A percentile compares a stretch with the other conserved stretches of the same genome.
These are phyloP conservation scores for Luffa acutangula DNA, from an alignment of 306 rosid species.

Conservation along the genomic window DNA sequence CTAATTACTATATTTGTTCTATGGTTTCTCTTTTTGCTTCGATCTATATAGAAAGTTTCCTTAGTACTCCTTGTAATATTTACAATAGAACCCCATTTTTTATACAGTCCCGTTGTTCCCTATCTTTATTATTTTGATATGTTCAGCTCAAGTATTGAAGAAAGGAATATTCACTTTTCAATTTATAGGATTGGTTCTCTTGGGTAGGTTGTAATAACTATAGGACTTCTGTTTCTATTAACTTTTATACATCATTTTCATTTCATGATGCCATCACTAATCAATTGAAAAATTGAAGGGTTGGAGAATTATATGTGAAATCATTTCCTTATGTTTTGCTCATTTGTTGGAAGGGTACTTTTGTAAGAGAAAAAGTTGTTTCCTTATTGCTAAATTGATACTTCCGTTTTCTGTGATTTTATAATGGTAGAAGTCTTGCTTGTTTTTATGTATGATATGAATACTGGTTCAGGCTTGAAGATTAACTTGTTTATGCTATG, in stretches of 20 bases:
- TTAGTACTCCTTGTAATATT: background rate
- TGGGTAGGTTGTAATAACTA: background rate
- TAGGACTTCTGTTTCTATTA: background rate
- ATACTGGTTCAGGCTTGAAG: background rate
- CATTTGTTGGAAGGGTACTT: background rate
- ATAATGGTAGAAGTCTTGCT: background rate
- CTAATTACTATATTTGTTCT: background rate
- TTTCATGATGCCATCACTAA: background rate
- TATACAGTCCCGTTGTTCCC: background rate
- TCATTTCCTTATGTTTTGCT: background rate
- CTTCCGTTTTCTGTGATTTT: background rate
- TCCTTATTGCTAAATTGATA: background rate
- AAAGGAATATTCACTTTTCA: background rate
- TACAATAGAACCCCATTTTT: background rate
- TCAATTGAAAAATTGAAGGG: background rate
- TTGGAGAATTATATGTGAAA: background rate
- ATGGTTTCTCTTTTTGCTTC: background rate
- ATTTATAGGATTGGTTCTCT: background rate
- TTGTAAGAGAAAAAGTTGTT: background rate
- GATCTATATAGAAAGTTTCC: background rate
- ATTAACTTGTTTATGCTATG: constrained; percentile 13
- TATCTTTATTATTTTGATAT: background rate
- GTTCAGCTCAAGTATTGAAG: background rate
- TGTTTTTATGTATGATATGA: background rate
- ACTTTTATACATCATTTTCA: background rate